phyloP scores from a whole-genome alignment of 176 grass and related monocot species.

The Avena eriantha region DNA sequence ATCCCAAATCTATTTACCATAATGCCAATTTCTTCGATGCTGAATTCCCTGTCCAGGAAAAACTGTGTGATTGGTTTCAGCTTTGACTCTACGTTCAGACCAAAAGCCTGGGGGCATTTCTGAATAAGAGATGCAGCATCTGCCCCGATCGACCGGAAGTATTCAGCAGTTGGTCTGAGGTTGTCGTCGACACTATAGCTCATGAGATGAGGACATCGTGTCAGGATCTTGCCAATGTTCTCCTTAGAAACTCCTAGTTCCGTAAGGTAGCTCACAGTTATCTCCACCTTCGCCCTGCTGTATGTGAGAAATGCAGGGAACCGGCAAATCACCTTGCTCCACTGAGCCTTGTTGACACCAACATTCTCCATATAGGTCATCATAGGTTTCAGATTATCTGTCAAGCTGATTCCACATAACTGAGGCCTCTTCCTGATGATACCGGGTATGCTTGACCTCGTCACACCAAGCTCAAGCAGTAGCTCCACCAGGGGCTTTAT shows the following conservation, averaged over 20 bases:
- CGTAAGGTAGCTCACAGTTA: conserved; percentile 64
- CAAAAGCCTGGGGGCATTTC: conserved; percentile 87
- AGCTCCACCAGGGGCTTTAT: conserved; percentile 77
- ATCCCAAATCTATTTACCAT: conserved; percentile 82
- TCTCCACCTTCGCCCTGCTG: conserved; percentile 85
- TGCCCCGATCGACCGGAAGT: conserved; percentile 77
- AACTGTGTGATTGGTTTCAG: conserved; percentile 85
- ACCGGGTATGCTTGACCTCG: conserved; percentile 71
- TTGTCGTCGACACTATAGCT: conserved; percentile 84
- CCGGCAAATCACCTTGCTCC: conserved; percentile 84
- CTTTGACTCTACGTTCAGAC: conserved; percentile 80
- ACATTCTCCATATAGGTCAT: conserved; percentile 86
- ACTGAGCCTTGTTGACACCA: conserved; percentile 78
- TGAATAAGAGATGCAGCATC: conserved; percentile 73
- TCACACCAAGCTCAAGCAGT: conserved; percentile 69
- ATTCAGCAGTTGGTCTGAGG: conserved; percentile 78
- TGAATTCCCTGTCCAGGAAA: conserved; percentile 70
- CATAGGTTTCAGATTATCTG: conserved; percentile 92
- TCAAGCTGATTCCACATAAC: conserved; percentile 85
- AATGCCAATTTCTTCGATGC: conserved; percentile 66
- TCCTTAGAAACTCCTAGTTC: conserved; percentile 79
- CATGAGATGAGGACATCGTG: conserved; percentile 77
- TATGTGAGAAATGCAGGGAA: conserved; percentile 85
- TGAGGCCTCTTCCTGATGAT: conserved; percentile 86
- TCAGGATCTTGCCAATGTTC: conserved; percentile 92